Percentiles rank a stretch among this genome's conserved stretches.
phyloP scores from a whole-genome alignment of 208 protist genomes.

The Novymonas esmeraldas region DNA sequence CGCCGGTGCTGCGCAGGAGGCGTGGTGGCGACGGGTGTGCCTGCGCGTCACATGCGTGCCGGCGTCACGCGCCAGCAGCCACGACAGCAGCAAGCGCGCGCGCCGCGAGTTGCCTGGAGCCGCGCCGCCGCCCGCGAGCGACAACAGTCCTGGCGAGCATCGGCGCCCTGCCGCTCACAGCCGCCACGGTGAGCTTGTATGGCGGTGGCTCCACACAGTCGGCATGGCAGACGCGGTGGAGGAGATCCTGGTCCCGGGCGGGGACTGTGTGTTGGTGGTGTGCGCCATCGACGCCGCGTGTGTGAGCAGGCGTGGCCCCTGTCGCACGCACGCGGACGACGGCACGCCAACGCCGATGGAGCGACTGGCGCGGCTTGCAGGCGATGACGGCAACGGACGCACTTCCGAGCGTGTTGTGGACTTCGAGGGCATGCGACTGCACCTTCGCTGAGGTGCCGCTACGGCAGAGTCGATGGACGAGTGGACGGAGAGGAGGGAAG shows the following conservation, averaged over 20 bases:
- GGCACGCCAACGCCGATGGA: too few relatives aligned
- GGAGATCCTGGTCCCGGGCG: slow-evolving; percentile 19
- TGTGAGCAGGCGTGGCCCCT: too few relatives aligned
- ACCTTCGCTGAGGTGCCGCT: too few relatives aligned
- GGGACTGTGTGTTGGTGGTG: slow-evolving; percentile 14
- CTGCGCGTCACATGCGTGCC: slow-evolving; percentile 18
- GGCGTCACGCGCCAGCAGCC: not conserved
- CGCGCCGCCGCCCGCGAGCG: too few relatives aligned
- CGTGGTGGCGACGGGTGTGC: slow-evolving; percentile 15
- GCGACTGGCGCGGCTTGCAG: too few relatives aligned
- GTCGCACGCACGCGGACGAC: too few relatives aligned
- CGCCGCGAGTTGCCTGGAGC: too few relatives aligned
- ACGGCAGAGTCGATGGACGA: too few relatives aligned
- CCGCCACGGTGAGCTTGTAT: slow-evolving; percentile 8
- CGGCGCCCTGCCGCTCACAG: not conserved
- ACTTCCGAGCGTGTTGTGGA: too few relatives aligned
- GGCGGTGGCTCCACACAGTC: slow-evolving; percentile 22
- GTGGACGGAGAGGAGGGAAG: too few relatives aligned
- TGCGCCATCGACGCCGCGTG: slow-evolving; percentile 5
- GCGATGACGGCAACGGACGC: not conserved
- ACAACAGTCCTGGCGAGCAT: not conserved
- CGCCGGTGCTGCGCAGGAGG: slow-evolving; percentile 5
- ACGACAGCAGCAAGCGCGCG: not conserved
- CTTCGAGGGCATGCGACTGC: too few relatives aligned
- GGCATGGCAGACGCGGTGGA: slow-evolving; percentile 17